Percentiles rank a stretch among this genome's conserved stretches.
Conservation (phyloP, 768 basidiomycete genomes). For the Calocybe indica region DNA sequence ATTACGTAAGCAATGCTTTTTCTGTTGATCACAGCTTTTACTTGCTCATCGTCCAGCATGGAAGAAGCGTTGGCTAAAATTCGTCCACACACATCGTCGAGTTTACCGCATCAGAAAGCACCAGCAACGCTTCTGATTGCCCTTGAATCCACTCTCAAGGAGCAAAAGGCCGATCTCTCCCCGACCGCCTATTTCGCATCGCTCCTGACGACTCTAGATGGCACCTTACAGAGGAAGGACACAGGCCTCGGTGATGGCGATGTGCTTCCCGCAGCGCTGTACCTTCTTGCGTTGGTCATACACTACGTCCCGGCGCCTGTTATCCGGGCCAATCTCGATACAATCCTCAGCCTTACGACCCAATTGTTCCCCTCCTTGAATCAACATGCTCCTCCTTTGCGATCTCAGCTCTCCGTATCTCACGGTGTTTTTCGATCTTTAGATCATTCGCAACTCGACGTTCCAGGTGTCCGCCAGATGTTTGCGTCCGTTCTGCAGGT, state of each 20-base stretch:
- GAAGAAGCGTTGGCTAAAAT: constrained; percentile 77
- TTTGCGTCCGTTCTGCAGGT: constrained; percentile 84
- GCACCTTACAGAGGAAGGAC: constrained; percentile 60
- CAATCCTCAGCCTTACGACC: constrained; percentile 66
- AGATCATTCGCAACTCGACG: constrained; percentile 66
- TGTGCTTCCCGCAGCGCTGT: constrained; percentile 77
- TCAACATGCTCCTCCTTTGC: constrained; percentile 68
- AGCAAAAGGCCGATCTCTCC: constrained; percentile 59
- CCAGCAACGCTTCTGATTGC: constrained; percentile 83
- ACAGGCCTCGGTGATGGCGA: constrained; percentile 55
- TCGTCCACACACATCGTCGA: constrained; percentile 76
- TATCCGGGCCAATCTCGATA: constrained; percentile 67
- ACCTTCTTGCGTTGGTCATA: constrained; percentile 71
- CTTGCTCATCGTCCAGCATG: constrained; percentile 26
- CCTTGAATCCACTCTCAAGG: constrained; percentile 73
- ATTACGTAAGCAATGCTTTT: constrained; percentile 3
- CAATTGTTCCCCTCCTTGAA: constrained; percentile 70
- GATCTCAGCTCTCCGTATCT: constrained; percentile 82
- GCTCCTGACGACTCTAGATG: constrained; percentile 77
- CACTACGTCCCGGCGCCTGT: constrained; percentile 81
- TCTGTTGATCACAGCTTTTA: constrained; percentile 12
- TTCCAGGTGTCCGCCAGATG: constrained; percentile 63
- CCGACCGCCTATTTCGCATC: constrained; percentile 96
- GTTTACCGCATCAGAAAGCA: constrained; percentile 81
- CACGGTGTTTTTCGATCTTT: constrained; percentile 63